These are phyloP conservation scores for Yamadazyma trypodendri DNA, from an alignment of 1,139 yeast species.

Conservation along the genomic window DNA sequence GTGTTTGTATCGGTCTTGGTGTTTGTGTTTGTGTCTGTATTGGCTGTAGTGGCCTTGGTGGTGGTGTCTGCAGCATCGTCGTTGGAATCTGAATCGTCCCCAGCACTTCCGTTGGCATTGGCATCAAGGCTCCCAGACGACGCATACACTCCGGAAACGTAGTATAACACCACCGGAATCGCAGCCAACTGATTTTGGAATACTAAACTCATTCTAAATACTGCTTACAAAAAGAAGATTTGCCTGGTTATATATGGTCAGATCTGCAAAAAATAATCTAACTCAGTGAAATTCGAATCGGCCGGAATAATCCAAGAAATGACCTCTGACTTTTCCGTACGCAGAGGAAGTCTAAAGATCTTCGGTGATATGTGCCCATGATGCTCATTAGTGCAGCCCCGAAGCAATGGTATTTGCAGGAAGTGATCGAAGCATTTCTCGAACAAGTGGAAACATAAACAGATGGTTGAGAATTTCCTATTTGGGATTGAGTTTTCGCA, in stretches of 20 bases:
- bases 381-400: slow-evolving; percentile 3
- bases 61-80: background rate
- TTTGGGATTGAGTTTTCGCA: too few relatives aligned
- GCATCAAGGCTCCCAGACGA: slow-evolving; percentile 9
- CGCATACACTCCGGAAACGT: slow-evolving; percentile 5
- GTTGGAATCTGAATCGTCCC: slow-evolving; percentile 1
- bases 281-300: too few relatives aligned
- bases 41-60: background rate
- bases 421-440: background rate
- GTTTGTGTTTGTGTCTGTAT: slow-evolving; percentile 5
- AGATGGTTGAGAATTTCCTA: slow-evolving; percentile 2
- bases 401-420: slow-evolving; percentile 2
- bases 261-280: background rate
- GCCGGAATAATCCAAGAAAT: too few relatives aligned
- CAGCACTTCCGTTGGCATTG: slow-evolving; percentile 1
- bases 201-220: slow-evolving; percentile 8
- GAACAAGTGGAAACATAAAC: slow-evolving; percentile 3
- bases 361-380: background rate
- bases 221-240: background rate
- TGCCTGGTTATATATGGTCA: background rate
- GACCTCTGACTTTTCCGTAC: too few relatives aligned
- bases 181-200: slow-evolving; percentile 2
- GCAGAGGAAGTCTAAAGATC: background rate
- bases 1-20: slow-evolving; percentile 3
- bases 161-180: slow-evolving; percentile 7